Evolutionary conservation across 768 basidiomycete species (phyloP), one percentile per base, ranked within the genome.

Genomic region (Leccinum pellstonianum): DNA sequence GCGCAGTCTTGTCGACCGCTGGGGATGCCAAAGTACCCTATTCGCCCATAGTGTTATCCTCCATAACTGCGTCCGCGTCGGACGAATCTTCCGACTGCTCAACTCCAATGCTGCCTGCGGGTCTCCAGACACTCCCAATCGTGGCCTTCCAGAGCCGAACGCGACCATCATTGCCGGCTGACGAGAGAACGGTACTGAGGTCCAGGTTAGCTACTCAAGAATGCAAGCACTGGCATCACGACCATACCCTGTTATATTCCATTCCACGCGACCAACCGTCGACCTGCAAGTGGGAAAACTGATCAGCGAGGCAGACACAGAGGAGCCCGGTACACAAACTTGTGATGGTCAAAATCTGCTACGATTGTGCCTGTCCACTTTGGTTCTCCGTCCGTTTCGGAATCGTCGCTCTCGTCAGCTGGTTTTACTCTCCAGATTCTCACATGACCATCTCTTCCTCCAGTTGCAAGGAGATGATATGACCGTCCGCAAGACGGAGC

Each of bases 381-480:
- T 3, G 62, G 69, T 27, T 68, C 72, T 27, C 73, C 70, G 15
- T 82, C 79, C 17, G 65, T 75, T n/a, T 82, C 84, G 3, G 78
- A 76, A 0, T 76, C 79, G 23, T 71, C 70, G 12, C 66, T 70
- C 5, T 83, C 81, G 48, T 81, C 79, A 0, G 76, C 79, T 10
- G 91, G 90, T 62, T 81, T 82, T 29, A 97, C 77, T 62, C 86
- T 86, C 95, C 95, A 98, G 62, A 99, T 91, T 62, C 93, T 77
- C 12, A 98, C 94, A 49, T 84, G 82, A 1, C 95, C 94, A 70
- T 97, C 95, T 31, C 94, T 81, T 31, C 86, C 80, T 15, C 95
- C 97, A 0, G 93, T 92, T 2, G 96, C 97, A 60, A 98, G 82
- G 41, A 98, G 88, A 68, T 98, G 96, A 73, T 94, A 96, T 1